Evolutionary conservation across 306 rosid genomes (phyloP).

Genomic region (Lathyrus sativus): DNA sequence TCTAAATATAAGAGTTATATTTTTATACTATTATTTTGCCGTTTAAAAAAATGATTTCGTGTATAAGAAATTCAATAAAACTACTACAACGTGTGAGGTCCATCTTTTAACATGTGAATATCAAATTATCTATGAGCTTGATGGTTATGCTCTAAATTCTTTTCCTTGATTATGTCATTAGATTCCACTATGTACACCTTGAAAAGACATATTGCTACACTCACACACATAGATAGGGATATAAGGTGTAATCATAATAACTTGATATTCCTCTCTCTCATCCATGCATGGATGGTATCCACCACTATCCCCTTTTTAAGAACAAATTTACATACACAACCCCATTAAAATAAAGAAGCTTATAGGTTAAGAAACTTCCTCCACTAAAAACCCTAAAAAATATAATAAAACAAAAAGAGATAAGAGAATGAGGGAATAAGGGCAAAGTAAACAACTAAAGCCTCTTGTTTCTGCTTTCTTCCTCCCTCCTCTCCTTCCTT

Average conservation of each 20-base stretch:
- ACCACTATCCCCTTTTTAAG: constrained; percentile 46
- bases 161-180: constrained; percentile 45
- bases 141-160: constrained; percentile 28
- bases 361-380: constrained; percentile 76
- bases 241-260: constrained; percentile 37
- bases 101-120: constrained; percentile 25
- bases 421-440: constrained; percentile 71
- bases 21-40: no score
- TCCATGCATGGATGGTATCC: constrained; percentile 58
- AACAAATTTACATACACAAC: constrained; percentile 44
- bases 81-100: constrained; percentile 24
- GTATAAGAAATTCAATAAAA: constrained; percentile 1
- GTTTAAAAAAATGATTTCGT: neutral
- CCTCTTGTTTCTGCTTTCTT: constrained; percentile 52
- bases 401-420: constrained; percentile 91
- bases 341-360: constrained; percentile 63
- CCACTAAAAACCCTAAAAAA: constrained; percentile 82
- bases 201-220: constrained; percentile 45
- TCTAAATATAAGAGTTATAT: no score
- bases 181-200: constrained; percentile 43
- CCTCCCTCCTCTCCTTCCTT: constrained; percentile 48
- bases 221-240: neutral
- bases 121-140: constrained; percentile 11
- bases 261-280: constrained; percentile 1
- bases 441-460: constrained; percentile 78